A percentile compares a stretch with the other conserved stretches of the same genome.
Evolutionary conservation across 768 basidiomycete species (phyloP).

Genomic region (Dioszegia aurantiaca): DNA sequence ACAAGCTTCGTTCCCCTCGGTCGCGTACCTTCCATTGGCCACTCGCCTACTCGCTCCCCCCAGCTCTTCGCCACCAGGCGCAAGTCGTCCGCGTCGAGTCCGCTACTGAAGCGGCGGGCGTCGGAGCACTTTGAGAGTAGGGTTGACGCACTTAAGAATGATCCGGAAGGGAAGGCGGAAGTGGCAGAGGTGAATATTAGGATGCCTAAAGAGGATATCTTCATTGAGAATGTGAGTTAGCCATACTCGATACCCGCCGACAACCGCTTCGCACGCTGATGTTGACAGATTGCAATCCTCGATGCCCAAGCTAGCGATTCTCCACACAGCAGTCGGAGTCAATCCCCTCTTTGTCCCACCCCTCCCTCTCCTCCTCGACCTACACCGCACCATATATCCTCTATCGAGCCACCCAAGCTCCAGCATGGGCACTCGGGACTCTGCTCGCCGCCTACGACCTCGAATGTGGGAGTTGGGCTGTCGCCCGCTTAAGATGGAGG

Average conservation of each 20-base stretch:
- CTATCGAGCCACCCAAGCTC: not conserved
- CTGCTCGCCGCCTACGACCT: not conserved
- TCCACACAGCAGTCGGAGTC: not conserved
- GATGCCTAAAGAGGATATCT: slow-evolving; percentile 8
- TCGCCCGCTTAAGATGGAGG: not conserved
- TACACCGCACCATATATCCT: not conserved
- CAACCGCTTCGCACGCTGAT: no score
- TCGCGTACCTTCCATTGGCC: no score
- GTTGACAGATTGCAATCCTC: not conserved
- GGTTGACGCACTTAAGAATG: not conserved
- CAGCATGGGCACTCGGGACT: slow-evolving; percentile 6
- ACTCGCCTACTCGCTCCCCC: not conserved
- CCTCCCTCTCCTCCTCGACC: slow-evolving; percentile 3
- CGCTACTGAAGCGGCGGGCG: not conserved
- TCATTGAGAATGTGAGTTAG: not conserved
- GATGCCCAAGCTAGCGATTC: not conserved
- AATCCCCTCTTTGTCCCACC: not conserved
- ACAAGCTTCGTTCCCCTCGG: no score
- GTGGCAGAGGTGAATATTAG: not conserved
- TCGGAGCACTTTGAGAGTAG: slow-evolving; percentile 5
- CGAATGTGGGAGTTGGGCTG: not conserved
- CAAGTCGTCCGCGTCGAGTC: not conserved
- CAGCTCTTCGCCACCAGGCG: not conserved
- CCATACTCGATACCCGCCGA: not conserved
- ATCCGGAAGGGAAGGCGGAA: not conserved